Evolutionary conservation across 2,329 filamentous ascomycete genomes (phyloP).

Genomic region (Aspergillus floridensis): DNA sequence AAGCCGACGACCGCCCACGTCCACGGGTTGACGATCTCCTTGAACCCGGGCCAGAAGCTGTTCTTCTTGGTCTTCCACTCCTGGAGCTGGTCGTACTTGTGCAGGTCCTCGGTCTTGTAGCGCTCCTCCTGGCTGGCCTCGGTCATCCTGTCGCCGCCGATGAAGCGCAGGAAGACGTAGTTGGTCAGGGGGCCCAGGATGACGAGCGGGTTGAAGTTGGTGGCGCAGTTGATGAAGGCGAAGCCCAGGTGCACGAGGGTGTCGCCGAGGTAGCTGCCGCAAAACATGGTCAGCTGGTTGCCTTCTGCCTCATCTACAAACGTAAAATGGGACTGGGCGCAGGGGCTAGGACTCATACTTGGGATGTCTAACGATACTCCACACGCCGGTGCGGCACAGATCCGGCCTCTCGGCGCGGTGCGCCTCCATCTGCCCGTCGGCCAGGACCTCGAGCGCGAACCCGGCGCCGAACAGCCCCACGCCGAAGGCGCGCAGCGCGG

Average conservation of each 20-base stretch:
- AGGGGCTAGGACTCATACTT: slow-evolving; percentile 49
- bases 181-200: slow-evolving; percentile 58
- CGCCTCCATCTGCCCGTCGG: slow-evolving; percentile 55
- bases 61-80: slow-evolving; percentile 56
- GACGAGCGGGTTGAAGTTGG: slow-evolving; percentile 54
- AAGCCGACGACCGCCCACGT: slow-evolving; percentile 52
- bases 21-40: slow-evolving; percentile 57
- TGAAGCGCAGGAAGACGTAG: slow-evolving; percentile 57
- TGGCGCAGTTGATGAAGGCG: slow-evolving; percentile 55
- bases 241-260: slow-evolving; percentile 59
- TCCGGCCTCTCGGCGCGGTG: slow-evolving; percentile 47
- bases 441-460: slow-evolving; percentile 55
- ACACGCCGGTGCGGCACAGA: slow-evolving; percentile 57
- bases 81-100: slow-evolving; percentile 55
- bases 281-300: neutral
- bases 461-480: slow-evolving; percentile 58
- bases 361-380: slow-evolving; percentile 61
- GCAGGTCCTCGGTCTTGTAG: slow-evolving; percentile 50
- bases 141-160: slow-evolving; percentile 57
- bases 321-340: no score
- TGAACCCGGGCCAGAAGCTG: slow-evolving; percentile 56
- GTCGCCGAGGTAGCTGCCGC: slow-evolving; percentile 58
- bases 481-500: slow-evolving; percentile 41
- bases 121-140: slow-evolving; percentile 53
- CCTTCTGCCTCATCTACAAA: no score